Percentiles rank a stretch among this genome's conserved stretches.
phyloP scores from a whole-genome alignment of 1,284 basidiomycete genomes.

The Rhodotorula sp. region DNA sequence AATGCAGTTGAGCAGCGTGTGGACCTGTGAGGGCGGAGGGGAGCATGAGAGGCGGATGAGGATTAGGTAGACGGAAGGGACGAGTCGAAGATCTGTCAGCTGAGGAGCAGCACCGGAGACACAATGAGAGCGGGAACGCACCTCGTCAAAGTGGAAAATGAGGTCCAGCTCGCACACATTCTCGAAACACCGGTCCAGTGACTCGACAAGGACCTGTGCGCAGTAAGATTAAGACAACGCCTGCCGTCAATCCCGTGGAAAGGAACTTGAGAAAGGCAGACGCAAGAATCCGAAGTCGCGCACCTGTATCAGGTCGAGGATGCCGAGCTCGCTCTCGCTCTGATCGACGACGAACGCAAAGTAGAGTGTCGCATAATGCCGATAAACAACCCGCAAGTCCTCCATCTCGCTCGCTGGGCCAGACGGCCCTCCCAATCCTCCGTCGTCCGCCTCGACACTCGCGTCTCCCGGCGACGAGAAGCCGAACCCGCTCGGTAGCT shows the following conservation, averaged over 20 bases:
- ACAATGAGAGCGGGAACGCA: conserved; percentile 47
- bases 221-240: background rate
- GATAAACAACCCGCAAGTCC: conserved; percentile 54
- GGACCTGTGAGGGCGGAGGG: conserved; percentile 59
- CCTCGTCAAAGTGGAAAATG: conserved; percentile 98
- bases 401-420: conserved; percentile 35
- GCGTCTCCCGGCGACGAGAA: conserved; percentile 27
- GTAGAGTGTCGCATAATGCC: conserved; percentile 74
- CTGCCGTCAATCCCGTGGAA: background rate
- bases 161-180: conserved; percentile 98
- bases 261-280: too few relatives aligned
- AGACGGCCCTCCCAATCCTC: conserved; percentile 14
- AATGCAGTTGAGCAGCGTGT: conserved; percentile 89
- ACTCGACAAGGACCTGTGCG: conserved; percentile 89
- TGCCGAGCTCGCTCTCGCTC: conserved; percentile 92
- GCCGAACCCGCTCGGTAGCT: conserved; percentile 27
- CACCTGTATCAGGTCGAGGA: conserved; percentile 95
- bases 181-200: conserved; percentile 90
- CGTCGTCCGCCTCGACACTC: conserved; percentile 35
- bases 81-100: background rate
- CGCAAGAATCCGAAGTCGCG: conserved; percentile 37
- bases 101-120: background rate
- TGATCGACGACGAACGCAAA: conserved; percentile 96
- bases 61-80: background rate
- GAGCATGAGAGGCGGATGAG: background rate